Evolutionary conservation across 306 rosid genomes (phyloP).

Genomic region (Medicago lupulina): DNA sequence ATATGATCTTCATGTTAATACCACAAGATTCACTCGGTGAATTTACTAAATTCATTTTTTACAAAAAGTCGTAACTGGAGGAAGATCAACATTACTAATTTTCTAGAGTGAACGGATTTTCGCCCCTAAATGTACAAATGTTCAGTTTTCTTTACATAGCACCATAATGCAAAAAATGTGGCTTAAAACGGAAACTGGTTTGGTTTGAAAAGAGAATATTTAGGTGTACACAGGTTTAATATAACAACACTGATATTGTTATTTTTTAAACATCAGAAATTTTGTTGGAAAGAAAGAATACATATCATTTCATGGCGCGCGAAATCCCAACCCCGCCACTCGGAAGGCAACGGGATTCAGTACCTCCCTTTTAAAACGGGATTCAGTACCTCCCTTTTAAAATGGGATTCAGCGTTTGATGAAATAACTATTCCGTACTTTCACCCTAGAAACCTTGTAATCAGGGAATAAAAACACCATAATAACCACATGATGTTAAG

Average conservation of each 20-base stretch:
- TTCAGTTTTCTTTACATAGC: background rate
- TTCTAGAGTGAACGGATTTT: background rate
- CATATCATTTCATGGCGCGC: constrained; percentile 16
- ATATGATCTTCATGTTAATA: background rate
- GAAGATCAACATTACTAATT: background rate
- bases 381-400: background rate
- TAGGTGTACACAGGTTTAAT: background rate
- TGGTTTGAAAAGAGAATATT: constrained; percentile 8
- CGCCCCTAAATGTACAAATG: background rate
- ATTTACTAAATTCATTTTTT: background rate
- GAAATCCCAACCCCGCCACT: constrained; percentile 22
- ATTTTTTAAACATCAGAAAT: background rate
- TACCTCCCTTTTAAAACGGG: background rate
- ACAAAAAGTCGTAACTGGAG: constrained; percentile 6
- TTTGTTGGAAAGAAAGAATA: constrained; percentile 4
- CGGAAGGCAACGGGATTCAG: constrained; percentile 4
- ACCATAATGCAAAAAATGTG: background rate
- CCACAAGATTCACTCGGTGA: background rate
- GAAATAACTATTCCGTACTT: constrained; percentile 12
- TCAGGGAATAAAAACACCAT: constrained; percentile 21
- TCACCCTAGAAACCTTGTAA: constrained; percentile 11
- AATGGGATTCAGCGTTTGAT: background rate
- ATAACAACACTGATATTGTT: background rate
- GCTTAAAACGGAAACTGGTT: background rate
- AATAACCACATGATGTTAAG: constrained; percentile 1